Conservation (phyloP, 176 grass and related monocot genomes). For the Thalia dealbata region DNA sequence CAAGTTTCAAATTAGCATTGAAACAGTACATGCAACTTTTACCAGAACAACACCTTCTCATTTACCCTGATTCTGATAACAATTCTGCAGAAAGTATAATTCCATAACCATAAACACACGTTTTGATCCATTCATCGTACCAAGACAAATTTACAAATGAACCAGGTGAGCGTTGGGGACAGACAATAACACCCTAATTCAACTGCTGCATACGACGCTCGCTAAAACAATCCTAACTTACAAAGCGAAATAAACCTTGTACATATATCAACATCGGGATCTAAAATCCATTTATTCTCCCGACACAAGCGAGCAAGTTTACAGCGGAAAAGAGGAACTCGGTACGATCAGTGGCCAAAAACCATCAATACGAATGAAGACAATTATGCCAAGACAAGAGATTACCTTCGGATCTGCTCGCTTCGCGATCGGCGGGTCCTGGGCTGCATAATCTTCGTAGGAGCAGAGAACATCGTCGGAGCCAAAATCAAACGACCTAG, state of each 20-base stretch:
- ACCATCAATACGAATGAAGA: not conserved
- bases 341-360: too few relatives aligned
- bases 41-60: not conserved
- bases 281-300: not conserved
- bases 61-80: not conserved
- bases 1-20: not conserved
- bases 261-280: not conserved
- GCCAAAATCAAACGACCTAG: constrained; percentile 57
- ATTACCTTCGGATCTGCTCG: constrained; percentile 50
- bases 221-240: too few relatives aligned
- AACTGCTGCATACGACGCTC: not conserved
- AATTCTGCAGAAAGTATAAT: not conserved
- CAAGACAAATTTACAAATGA: too few relatives aligned
- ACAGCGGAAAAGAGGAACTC: not conserved
- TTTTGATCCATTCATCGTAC: too few relatives aligned
- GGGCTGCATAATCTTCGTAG: constrained; percentile 50
- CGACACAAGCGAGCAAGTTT: not conserved
- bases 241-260: too few relatives aligned
- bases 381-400: not conserved
- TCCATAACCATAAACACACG: too few relatives aligned
- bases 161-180: not conserved
- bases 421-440: constrained; percentile 29
- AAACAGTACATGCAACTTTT: not conserved
- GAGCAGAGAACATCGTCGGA: constrained; percentile 61
- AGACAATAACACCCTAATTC: not conserved